Base-by-base conservation (phyloP, 768 basidiomycete species). In the Rhodosporidiobolus odoratus region DNA sequence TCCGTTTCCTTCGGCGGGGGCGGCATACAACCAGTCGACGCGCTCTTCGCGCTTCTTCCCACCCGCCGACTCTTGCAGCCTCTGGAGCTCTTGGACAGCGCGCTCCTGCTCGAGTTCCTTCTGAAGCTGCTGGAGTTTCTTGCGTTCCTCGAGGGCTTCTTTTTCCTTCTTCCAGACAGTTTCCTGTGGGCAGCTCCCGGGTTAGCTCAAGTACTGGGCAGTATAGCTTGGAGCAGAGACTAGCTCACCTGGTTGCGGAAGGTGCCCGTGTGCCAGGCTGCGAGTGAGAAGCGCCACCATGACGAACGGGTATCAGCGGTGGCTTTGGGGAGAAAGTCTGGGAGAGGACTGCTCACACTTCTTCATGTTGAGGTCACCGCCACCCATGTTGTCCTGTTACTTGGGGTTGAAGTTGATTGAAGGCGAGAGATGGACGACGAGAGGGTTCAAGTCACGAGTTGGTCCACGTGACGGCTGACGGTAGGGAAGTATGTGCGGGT, bases 1-100 rank as follows among this genome's bases (percentile, higher is more conserved):
- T 62, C 82, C 88, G 70, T 84, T 88, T n/a, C 94, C 94, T 6
- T 89, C 88, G 1, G 92, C 91, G 7, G 96, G 96, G 2, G 95
- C 96, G n/a, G 95, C 83, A 82, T 98, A 99, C 92, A 99, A 95
- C 96, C 96, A 99, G 79, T 99, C 96, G 58, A 99, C 80, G 78
- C 92, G 92, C 81, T 97, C 94, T 61, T 89, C 86, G 73, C 91
- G 83, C 81, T 94, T 96, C 83, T 89, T 92, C 4, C 74, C 73
- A 16, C 95, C 97, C 74, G 94, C 87, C 75, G 91, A 90, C 79
- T 95, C 93, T 79, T 98, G 95, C 66, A 99, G 81, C 61, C 94
- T 86, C 79, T 98, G 96, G 13, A 99, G 86, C 76, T 99, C 96
- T 75, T 95, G 93, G 2, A 99, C 81, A 78, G 97, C 95, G 10